Evolutionary conservation across 306 rosid species (phyloP).

Genomic region (Quercus alba): DNA sequence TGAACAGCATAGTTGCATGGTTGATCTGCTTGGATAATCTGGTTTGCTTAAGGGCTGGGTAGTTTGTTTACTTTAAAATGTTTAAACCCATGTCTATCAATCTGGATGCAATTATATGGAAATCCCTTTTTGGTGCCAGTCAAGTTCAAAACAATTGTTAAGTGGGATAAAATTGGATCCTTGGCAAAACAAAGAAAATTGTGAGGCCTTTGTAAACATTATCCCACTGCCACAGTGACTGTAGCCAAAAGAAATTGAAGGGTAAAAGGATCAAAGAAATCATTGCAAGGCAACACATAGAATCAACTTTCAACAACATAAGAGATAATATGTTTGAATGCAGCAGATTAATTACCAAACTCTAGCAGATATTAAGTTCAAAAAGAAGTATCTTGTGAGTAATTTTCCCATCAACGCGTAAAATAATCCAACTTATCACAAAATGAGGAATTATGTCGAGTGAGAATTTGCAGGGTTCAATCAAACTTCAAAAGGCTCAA

Average conservation of each 20-base stretch:
- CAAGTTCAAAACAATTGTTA: neutral
- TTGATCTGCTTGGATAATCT: neutral
- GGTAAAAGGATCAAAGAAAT: neutral
- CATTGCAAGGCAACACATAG: neutral
- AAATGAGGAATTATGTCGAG: no score
- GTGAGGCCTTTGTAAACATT: neutral
- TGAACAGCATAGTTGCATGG: neutral
- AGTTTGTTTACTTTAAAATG: neutral
- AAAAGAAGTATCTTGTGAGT: neutral
- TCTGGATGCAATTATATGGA: neutral
- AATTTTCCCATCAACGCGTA: neutral
- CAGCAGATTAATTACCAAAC: neutral
- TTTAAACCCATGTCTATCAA: neutral
- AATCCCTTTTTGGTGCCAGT: neutral
- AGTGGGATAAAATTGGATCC: neutral
- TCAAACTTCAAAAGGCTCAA: no score
- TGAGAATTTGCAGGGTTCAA: no score
- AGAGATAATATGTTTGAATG: neutral
- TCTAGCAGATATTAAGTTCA: no score
- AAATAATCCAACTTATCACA: neutral
- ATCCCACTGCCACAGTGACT: neutral
- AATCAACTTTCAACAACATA: neutral
- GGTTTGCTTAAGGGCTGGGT: neutral
- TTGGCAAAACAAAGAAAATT: neutral
- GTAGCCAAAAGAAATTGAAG: neutral